These are phyloP conservation scores for Hortiboletus rubellus DNA, from an alignment of 1,284 basidiomycete species.

Conservation along the genomic window DNA sequence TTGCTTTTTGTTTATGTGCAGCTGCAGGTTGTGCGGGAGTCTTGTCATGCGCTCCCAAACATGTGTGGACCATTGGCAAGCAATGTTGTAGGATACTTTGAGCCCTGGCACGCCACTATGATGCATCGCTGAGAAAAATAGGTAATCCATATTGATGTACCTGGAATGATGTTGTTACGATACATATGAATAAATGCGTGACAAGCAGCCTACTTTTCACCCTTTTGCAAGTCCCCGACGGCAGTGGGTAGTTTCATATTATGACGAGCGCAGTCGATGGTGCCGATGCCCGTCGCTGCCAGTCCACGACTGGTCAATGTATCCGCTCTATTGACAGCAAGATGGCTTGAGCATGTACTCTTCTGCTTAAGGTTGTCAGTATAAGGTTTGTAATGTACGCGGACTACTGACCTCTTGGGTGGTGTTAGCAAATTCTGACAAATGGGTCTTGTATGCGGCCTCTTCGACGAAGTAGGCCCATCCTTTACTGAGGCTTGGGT, in stretches of 20 bases:
- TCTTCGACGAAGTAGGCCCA: neutral
- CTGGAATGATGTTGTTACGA: constrained; percentile 3
- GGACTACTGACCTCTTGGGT: neutral
- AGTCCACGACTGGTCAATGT: constrained; percentile 2
- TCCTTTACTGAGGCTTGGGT: neutral
- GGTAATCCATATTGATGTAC: constrained; percentile 33
- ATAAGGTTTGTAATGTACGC: no score
- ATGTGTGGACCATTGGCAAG: neutral
- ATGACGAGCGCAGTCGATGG: constrained; percentile 23
- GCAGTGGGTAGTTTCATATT: constrained; percentile 21
- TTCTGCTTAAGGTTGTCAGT: neutral
- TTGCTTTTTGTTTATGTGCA: no score
- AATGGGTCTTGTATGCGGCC: no score
- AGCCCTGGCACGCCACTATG: neutral
- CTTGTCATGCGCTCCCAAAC: neutral
- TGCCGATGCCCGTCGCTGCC: constrained; percentile 22
- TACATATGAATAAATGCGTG: no score
- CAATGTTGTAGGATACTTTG: neutral
- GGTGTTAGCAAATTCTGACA: no score
- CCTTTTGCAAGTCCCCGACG: constrained; percentile 26
- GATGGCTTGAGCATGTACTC: constrained; percentile 9
- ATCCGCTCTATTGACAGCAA: constrained; percentile 1
- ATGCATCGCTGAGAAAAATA: constrained; percentile 8
- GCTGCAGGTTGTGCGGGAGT: no score
- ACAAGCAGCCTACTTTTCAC: neutral